Evolutionary conservation across 2,329 filamentous ascomycete species (phyloP), one percentile per base, ranked within the genome.

Genomic region (Xylariomycetidae sp.): DNA sequence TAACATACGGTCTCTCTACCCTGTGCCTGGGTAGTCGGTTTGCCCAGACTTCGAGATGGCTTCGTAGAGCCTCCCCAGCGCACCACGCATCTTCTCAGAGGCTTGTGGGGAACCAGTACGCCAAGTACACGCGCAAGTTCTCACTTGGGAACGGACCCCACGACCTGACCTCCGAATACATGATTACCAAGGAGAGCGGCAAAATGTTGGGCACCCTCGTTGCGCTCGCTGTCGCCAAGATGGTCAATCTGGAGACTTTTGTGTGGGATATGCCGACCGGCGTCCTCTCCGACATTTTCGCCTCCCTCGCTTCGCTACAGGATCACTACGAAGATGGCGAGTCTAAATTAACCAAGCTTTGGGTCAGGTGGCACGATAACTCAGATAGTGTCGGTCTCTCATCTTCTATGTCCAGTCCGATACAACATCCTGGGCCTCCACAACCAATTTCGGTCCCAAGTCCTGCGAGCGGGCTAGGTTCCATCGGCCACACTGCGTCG

Each of bases 231-330:
- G 70, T 92, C n/a, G 78, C 80, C 26, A 80, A 83, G 42, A 92
- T 92, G 85, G 66, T 77, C 32, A 86, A 85, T 49, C 68, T 93
- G 24, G 85, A 92, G 58, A 79, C 78, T 0, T 92, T 92, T 50
- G 70, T 85, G 3, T 92, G 85, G 85, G 85, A 93, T 51, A 90
- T 92, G 85, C 85, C 85, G 1, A 92, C 85, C 0, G 86, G 85
- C 2, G 82, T 92, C 13, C 62, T 88, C 33, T 74, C 85, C 33
- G 84, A 90, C 54, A 82, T 90, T 18, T 92, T 87, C 74, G 74
- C 87, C 52, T 80, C 85, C 15, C 67, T 93, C 29, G 77, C 80
- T 1, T 86, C 82, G 5, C 65, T 88, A 10, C 78, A 76, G 24
- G 72, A 83, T 47, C 67, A 74, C 15, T 61, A 68, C 24, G 67